These are phyloP conservation scores for Drosera spatulata DNA, from an alignment of 179 eudicot genomes.

Conservation along the genomic window DNA sequence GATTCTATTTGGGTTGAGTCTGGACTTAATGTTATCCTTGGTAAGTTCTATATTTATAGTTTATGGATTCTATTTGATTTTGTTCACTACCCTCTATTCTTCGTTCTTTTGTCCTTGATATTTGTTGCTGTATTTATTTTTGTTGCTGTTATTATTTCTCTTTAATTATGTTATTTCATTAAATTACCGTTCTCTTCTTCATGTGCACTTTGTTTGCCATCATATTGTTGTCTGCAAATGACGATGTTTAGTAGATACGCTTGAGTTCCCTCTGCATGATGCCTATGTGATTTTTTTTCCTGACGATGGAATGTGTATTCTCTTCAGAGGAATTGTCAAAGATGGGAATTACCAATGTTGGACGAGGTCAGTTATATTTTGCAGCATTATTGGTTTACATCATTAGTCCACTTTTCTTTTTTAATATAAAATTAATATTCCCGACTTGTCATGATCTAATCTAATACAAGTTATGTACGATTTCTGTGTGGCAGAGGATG, in stretches of 20 bases:
- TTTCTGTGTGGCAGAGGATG: constrained; percentile 51
- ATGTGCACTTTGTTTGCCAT: not conserved
- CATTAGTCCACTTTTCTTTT: too few species aligned
- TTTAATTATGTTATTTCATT: not conserved
- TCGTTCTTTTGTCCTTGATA: not conserved
- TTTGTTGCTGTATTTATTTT: not conserved
- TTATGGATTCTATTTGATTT: too few species aligned
- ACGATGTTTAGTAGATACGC: not conserved
- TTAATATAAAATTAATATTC: too few species aligned
- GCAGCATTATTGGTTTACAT: too few species aligned
- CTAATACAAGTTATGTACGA: not conserved
- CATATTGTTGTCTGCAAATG: not conserved
- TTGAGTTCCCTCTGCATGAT: not conserved
- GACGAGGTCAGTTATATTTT: constrained; percentile 40
- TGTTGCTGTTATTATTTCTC: not conserved
- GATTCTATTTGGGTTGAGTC: constrained; percentile 11
- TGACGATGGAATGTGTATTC: not conserved
- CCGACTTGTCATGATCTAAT: too few species aligned
- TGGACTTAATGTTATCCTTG: constrained; percentile 67
- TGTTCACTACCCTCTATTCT: too few species aligned
- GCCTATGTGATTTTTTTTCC: not conserved
- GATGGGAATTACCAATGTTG: constrained; percentile 69
- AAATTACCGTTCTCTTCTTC: not conserved
- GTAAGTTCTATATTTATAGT: constrained; percentile 21
- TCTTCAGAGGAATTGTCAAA: constrained; percentile 68